Conservation (phyloP, 306 rosid genomes). For the Dryas drummondii region DNA sequence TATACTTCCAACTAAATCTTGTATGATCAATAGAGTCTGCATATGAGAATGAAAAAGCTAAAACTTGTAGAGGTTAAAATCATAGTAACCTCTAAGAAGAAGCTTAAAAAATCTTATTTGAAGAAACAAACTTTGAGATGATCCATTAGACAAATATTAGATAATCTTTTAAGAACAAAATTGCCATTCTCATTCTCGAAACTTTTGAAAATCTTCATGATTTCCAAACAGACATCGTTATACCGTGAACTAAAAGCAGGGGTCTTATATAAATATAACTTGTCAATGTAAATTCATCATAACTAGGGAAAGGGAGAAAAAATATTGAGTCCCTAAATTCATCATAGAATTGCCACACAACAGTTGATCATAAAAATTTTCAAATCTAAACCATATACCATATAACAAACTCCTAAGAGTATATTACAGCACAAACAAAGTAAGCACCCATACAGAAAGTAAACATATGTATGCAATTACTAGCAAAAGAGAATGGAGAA, state of each 20-base stretch:
- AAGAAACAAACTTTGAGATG: background rate
- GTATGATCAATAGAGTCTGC: background rate
- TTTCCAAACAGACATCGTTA: background rate
- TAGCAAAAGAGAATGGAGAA: too few species aligned
- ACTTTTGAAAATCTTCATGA: background rate
- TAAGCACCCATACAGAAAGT: background rate
- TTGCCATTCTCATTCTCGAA: background rate
- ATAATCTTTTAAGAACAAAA: background rate
- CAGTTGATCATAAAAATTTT: background rate
- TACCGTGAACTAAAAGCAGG: background rate
- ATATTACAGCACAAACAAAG: too few species aligned
- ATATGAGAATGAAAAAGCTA: background rate
- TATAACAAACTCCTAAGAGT: background rate
- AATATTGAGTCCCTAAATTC: background rate
- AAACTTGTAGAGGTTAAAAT: background rate
- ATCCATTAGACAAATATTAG: background rate
- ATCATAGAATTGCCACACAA: background rate
- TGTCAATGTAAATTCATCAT: too few species aligned
- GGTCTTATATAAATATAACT: too few species aligned
- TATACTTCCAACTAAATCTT: background rate
- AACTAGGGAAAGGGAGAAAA: too few species aligned
- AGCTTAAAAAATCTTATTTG: background rate
- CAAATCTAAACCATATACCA: background rate
- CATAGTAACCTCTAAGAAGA: background rate
- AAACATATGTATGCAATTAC: conserved; percentile 9